Percentiles rank a stretch among this genome's conserved stretches.
phyloP scores from a whole-genome alignment of 495 filamentous ascomycete species.

The Podospora comata region DNA sequence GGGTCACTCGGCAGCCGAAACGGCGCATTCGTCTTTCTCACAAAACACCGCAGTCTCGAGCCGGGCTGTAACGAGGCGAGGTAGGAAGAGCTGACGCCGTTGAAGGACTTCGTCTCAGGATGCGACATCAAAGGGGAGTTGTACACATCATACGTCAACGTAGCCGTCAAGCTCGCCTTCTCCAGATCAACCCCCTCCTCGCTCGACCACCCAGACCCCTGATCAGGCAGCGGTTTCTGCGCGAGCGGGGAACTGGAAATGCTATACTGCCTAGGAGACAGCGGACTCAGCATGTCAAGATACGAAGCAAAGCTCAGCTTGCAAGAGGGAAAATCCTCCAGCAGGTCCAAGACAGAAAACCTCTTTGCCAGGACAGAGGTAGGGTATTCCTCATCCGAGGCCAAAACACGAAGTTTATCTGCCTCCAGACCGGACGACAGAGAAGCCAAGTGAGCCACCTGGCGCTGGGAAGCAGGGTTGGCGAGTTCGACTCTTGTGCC shows the following conservation, averaged over 20 bases:
- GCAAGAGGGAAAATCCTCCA: conserved; percentile 47
- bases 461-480: conserved; percentile 53
- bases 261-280: conserved; percentile 61
- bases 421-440: conserved; percentile 22
- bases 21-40: conserved; percentile 52
- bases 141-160: conserved; percentile 55
- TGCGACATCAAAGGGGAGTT: conserved; percentile 35
- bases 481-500: conserved; percentile 62
- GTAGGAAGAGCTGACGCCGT: conserved; percentile 53
- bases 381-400: conserved; percentile 24
- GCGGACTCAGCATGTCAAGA: conserved; percentile 60
- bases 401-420: conserved; percentile 17
- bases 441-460: conserved; percentile 27
- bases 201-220: conserved; percentile 44
- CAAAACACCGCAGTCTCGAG: conserved; percentile 48
- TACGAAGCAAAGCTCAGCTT: conserved; percentile 54
- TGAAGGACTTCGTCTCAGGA: conserved; percentile 35
- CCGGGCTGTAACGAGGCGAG: conserved; percentile 52
- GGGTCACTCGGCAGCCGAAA: conserved; percentile 61
- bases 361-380: conserved; percentile 42
- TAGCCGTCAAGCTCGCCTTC: conserved; percentile 50
- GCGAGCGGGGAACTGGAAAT: conserved; percentile 33
- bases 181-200: conserved; percentile 26
- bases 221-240: background rate
- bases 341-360: conserved; percentile 57